Conservation (phyloP, 2,329 filamentous ascomycete species). For the Dryadomyces quercivorus region DNA sequence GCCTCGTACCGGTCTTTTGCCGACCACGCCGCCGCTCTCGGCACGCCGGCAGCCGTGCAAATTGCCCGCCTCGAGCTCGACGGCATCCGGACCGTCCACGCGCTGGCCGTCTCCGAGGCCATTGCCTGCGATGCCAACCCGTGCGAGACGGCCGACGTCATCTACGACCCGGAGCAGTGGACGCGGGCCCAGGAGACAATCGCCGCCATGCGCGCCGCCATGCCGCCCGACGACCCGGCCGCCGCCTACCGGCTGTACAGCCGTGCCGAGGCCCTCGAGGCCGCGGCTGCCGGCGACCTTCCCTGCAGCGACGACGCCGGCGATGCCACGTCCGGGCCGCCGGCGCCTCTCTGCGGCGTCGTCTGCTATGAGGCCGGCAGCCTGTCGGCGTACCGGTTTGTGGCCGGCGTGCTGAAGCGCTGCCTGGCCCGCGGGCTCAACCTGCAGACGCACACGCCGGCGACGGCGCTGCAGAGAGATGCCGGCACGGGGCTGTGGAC, state of each 20-base stretch:
- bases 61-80: constrained; percentile 39
- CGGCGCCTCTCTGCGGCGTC: constrained; percentile 24
- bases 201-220: constrained; percentile 28
- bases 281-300: constrained; percentile 18
- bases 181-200: constrained; percentile 25
- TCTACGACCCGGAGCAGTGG: constrained; percentile 37
- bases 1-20: constrained; percentile 36
- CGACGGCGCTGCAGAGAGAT: constrained; percentile 13
- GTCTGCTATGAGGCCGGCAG: constrained; percentile 33
- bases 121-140: constrained; percentile 37
- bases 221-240: constrained; percentile 27
- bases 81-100: constrained; percentile 42
- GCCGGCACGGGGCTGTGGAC: constrained; percentile 18
- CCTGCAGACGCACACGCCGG: constrained; percentile 40
- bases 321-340: constrained; percentile 15
- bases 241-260: constrained; percentile 31
- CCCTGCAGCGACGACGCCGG: constrained; percentile 18
- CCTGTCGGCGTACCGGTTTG: constrained; percentile 26
- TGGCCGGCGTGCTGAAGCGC: constrained; percentile 29
- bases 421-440: constrained; percentile 31
- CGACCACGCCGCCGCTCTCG: constrained; percentile 30
- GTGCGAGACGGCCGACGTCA: constrained; percentile 43
- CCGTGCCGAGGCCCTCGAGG: constrained; percentile 26
- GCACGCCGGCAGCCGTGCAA: constrained; percentile 33
- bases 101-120: constrained; percentile 34